Conservation (phyloP, 768 basidiomycete genomes). For the Mycena leptocephala region DNA sequence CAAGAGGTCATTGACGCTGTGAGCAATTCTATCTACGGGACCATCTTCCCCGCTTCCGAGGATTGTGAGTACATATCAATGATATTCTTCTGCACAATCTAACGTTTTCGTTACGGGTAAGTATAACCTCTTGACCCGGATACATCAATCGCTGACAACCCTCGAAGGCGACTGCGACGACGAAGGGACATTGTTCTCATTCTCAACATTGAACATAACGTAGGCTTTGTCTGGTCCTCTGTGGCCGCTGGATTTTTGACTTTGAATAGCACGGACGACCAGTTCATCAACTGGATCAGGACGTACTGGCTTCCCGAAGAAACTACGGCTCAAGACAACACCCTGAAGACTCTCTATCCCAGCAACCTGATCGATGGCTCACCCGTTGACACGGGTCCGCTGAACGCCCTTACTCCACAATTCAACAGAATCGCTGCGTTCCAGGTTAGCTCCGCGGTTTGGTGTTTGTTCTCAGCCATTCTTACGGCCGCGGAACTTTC, state of each 20-base stretch:
- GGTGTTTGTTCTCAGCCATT: neutral
- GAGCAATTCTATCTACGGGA: constrained; percentile 46
- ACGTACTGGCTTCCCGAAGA: constrained; percentile 16
- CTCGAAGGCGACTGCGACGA: constrained; percentile 45
- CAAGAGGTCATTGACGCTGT: no score
- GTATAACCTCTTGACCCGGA: no score
- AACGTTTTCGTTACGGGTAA: no score
- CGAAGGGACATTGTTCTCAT: constrained; percentile 54
- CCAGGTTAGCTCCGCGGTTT: neutral
- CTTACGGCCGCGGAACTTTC: no score
- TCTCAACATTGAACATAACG: constrained; percentile 48
- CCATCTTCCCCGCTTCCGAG: constrained; percentile 54
- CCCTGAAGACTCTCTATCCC: constrained; percentile 20
- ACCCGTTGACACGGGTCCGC: constrained; percentile 29
- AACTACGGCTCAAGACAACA: constrained; percentile 2
- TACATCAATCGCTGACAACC: no score
- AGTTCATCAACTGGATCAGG: constrained; percentile 25
- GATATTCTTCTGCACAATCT: no score
- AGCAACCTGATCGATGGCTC: constrained; percentile 27
- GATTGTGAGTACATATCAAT: constrained; percentile 66
- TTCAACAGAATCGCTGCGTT: no score
- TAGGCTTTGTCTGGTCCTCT: no score
- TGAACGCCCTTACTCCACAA: constrained; percentile 32
- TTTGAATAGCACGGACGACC: constrained; percentile 23
- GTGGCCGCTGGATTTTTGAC: no score